Conservation (phyloP, 2,329 filamentous ascomycete species). For the Botrytis fragariae region DNA sequence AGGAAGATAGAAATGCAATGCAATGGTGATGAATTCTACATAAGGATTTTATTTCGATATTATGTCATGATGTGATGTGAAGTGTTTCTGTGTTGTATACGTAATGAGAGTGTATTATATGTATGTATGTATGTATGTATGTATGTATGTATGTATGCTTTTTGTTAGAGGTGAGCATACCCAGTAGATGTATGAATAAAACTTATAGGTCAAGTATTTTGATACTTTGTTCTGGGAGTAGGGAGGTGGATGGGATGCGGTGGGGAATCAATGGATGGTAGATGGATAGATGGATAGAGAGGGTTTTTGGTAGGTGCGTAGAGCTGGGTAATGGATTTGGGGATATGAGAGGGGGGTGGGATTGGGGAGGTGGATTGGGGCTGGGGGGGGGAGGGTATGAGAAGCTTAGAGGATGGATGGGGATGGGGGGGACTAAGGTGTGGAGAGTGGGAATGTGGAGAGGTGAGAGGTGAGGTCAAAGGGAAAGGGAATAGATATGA, state of each 20-base stretch:
- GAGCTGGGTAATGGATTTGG: too few relatives aligned
- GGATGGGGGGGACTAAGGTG: too few relatives aligned
- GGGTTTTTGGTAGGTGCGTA: too few relatives aligned
- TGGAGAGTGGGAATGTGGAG: too few relatives aligned
- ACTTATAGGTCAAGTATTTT: too few relatives aligned
- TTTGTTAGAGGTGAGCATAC: not conserved
- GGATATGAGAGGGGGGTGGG: too few relatives aligned
- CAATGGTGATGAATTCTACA: not conserved
- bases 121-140: not conserved
- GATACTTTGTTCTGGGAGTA: too few relatives aligned
- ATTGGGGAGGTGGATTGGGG: too few relatives aligned
- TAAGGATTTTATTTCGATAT: not conserved
- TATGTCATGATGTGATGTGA: not conserved
- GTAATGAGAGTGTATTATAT: accelerated
- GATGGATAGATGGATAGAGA: not conserved
- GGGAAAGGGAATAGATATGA: too few relatives aligned
- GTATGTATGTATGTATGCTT: not conserved
- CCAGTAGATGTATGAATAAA: too few relatives aligned
- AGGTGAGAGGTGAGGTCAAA: too few relatives aligned
- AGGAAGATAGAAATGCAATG: not conserved
- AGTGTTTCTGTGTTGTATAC: not conserved
- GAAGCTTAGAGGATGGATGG: not conserved
- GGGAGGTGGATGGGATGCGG: not conserved
- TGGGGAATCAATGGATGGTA: not conserved
- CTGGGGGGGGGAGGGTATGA: not conserved